phyloP scores from a whole-genome alignment of 495 filamentous ascomycete species.

The Hyaloscypha variabilis region DNA sequence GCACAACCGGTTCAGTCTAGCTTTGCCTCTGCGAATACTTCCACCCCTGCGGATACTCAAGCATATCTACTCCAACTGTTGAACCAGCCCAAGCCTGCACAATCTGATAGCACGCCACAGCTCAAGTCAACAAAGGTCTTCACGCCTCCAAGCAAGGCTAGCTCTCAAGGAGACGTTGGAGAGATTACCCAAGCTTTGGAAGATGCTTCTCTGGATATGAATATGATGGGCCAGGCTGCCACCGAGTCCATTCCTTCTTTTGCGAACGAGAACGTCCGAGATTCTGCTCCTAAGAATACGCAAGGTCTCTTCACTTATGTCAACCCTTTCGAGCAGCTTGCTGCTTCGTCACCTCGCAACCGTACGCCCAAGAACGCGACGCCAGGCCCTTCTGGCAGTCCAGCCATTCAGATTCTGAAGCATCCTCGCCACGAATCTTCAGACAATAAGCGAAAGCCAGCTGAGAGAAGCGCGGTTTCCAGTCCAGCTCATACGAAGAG shows the following conservation, averaged over 20 bases:
- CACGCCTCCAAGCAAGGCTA: conserved; percentile 28
- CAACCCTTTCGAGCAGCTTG: conserved; percentile 79
- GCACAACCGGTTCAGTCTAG: conserved; percentile 10
- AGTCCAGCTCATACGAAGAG: conserved; percentile 47
- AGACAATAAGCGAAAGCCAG: conserved; percentile 29
- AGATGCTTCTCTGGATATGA: conserved; percentile 27
- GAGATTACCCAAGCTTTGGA: conserved; percentile 29
- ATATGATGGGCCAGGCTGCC: conserved; percentile 24
- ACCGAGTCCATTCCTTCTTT: conserved; percentile 22
- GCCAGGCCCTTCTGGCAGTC: conserved; percentile 17
- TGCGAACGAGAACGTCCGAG: conserved; percentile 27
- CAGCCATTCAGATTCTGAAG: conserved; percentile 33
- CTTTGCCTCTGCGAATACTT: conserved; percentile 30
- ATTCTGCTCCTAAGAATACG: conserved; percentile 38
- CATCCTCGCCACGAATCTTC: conserved; percentile 26
- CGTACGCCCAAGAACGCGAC: conserved; percentile 42
- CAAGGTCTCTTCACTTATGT: conserved; percentile 69
- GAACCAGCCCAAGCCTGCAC: conserved; percentile 54
- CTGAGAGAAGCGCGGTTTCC: conserved; percentile 26
- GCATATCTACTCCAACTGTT: conserved; percentile 55
- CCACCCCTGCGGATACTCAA: conserved; percentile 50
- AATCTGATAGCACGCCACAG: conserved; percentile 42
- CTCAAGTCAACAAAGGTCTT: conserved; percentile 22
- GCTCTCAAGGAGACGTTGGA: conserved; percentile 25
- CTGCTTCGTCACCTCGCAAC: conserved; percentile 66